Conservation (phyloP, 1,139 yeast species). For the Geotrichum aggregatum region DNA sequence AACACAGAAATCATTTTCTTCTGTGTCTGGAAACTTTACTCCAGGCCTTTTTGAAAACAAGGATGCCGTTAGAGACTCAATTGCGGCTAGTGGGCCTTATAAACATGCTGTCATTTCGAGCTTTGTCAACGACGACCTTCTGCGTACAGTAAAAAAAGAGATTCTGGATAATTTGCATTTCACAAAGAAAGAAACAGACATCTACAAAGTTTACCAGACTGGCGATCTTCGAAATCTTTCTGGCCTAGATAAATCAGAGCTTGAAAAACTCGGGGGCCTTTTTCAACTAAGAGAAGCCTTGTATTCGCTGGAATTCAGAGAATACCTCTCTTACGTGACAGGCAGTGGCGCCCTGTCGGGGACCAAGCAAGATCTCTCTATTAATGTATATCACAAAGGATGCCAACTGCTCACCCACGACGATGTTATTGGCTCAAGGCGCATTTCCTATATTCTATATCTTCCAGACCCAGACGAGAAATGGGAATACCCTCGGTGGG, state of each 20-base stretch:
- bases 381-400: conserved; percentile 86
- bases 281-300: conserved; percentile 78
- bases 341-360: conserved; percentile 91
- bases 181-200: conserved; percentile 93
- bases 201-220: conserved; percentile 88
- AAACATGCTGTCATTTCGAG: conserved; percentile 81
- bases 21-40: conserved; percentile 8
- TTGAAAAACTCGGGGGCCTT: conserved; percentile 66
- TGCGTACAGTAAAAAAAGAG: conserved; percentile 77
- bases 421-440: conserved; percentile 92
- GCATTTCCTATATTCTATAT: conserved; percentile 88
- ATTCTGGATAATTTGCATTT: conserved; percentile 79
- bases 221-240: conserved; percentile 94
- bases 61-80: conserved; percentile 23
- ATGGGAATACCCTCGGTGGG: conserved; percentile 79
- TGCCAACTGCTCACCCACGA: conserved; percentile 94
- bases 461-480: conserved; percentile 84
- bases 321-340: conserved; percentile 73
- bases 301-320: conserved; percentile 80
- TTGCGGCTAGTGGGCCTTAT: conserved; percentile 62
- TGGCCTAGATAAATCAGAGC: conserved; percentile 74
- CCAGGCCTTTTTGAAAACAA: conserved; percentile 12
- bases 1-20: background rate
- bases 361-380: conserved; percentile 81
- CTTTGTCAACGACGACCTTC: conserved; percentile 68